phyloP scores from a whole-genome alignment of 2,329 filamentous ascomycete genomes.

The Macrophomina tecta region DNA sequence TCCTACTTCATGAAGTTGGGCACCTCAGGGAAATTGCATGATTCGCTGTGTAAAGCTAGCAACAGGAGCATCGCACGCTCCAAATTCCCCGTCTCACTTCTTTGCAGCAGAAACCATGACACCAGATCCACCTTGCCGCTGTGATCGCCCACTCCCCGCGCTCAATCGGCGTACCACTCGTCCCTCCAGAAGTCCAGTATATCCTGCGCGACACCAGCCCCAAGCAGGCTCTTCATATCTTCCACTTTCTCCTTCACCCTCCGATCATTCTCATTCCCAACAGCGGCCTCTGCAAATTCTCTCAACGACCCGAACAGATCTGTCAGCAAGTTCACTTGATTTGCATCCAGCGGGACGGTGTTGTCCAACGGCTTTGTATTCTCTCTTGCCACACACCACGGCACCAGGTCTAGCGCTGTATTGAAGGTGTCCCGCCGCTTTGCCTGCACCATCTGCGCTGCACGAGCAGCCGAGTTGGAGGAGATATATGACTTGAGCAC shows the following conservation, averaged over 20 bases:
- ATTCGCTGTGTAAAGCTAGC: no score
- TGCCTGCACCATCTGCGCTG: not conserved
- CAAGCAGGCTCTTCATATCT: slow-evolving; percentile 36
- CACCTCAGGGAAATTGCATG: no score
- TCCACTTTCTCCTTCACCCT: not conserved
- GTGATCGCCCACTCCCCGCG: no score
- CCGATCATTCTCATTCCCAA: slow-evolving; percentile 29
- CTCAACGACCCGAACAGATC: slow-evolving; percentile 41
- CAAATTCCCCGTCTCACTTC: no score
- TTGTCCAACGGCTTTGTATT: not conserved
- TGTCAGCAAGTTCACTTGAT: slow-evolving; percentile 40
- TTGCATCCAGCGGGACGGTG: not conserved
- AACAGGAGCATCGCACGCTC: no score
- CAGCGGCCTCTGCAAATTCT: slow-evolving; percentile 38
- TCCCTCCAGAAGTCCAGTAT: slow-evolving; percentile 42
- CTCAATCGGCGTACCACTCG: slow-evolving; percentile 36
- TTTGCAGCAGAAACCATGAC: no score
- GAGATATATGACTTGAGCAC: slow-evolving; percentile 16
- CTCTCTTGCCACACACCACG: slow-evolving; percentile 38
- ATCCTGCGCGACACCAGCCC: slow-evolving; percentile 31
- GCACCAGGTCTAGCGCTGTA: slow-evolving; percentile 36
- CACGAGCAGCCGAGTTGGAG: slow-evolving; percentile 18
- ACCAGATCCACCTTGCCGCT: not conserved
- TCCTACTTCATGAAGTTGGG: no score
- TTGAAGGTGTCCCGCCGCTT: not conserved